Conservation (phyloP, 2,329 filamentous ascomycete species). For the Diaporthe longicolla region DNA sequence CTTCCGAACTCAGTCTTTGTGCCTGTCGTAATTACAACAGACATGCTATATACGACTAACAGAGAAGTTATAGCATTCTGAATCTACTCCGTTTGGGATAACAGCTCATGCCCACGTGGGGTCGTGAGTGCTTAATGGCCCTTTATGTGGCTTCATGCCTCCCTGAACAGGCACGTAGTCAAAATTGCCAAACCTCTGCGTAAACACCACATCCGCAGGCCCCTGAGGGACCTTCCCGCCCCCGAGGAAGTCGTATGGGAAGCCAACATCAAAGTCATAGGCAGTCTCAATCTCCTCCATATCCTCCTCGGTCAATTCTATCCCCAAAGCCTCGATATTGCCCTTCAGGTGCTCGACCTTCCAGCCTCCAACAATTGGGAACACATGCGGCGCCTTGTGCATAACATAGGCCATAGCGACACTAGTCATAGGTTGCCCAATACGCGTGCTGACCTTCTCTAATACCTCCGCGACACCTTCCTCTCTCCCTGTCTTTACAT, state of each 20-base stretch:
- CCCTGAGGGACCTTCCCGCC: not conserved
- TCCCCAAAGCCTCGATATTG: slow-evolving; percentile 77
- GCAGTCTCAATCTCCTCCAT: slow-evolving; percentile 76
- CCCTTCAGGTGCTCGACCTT: slow-evolving; percentile 78
- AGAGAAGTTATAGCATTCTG: too few relatives aligned
- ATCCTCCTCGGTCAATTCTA: slow-evolving; percentile 73
- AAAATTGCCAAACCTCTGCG: not conserved
- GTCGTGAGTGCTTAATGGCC: slow-evolving; percentile 3
- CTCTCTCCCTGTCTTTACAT: slow-evolving; percentile 65
- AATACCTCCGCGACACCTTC: slow-evolving; percentile 61
- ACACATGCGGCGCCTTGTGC: slow-evolving; percentile 77
- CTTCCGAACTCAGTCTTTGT: too few relatives aligned
- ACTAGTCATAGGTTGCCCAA: slow-evolving; percentile 60
- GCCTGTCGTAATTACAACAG: too few relatives aligned
- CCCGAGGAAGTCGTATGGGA: slow-evolving; percentile 72
- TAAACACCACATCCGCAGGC: not conserved
- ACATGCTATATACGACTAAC: too few relatives aligned
- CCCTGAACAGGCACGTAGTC: slow-evolving; percentile 3
- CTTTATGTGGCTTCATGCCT: not conserved
- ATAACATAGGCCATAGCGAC: slow-evolving; percentile 80
- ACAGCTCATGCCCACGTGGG: not conserved
- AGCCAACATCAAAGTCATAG: slow-evolving; percentile 74
- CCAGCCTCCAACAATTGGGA: slow-evolving; percentile 54
- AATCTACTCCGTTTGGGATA: too few relatives aligned
- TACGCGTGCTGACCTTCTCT: slow-evolving; percentile 63